Evolutionary conservation across 83 land plant genomes (phyloP).

Genomic region (Larix sibirica): DNA sequence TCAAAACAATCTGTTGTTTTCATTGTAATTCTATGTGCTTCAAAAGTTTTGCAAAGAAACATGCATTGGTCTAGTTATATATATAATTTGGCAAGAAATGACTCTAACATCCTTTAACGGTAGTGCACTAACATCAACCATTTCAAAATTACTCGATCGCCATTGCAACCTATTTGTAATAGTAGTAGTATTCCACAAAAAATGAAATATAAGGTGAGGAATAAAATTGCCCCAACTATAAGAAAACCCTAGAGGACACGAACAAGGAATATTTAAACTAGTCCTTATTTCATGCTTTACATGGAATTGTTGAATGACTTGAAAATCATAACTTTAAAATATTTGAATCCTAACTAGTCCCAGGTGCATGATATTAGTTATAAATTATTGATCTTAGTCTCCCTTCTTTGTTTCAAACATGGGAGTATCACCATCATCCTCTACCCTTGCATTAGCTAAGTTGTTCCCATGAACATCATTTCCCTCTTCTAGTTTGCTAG

Average conservation of each 20-base stretch:
- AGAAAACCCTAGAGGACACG: background rate
- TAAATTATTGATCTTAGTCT: background rate
- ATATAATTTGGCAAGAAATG: background rate
- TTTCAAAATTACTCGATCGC: background rate
- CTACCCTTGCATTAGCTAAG: background rate
- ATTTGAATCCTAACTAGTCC: background rate
- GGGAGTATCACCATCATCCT: conserved; percentile 8
- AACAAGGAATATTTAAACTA: background rate
- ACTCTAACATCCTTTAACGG: background rate
- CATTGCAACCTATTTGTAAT: background rate
- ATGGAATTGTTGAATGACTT: background rate
- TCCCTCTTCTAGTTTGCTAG: background rate
- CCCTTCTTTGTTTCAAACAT: conserved; percentile 5
- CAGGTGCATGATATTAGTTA: background rate
- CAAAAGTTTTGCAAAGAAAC: background rate
- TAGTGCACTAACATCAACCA: background rate
- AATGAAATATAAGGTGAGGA: background rate
- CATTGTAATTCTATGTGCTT: background rate
- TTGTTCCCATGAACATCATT: background rate
- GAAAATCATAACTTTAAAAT: background rate
- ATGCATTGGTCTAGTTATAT: background rate
- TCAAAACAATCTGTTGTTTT: background rate
- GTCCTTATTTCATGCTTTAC: background rate
- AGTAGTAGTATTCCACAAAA: background rate
- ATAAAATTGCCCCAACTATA: background rate